Evolutionary conservation across 1,139 yeast species (phyloP).

Genomic region (Zygosaccharomyces sapae): DNA sequence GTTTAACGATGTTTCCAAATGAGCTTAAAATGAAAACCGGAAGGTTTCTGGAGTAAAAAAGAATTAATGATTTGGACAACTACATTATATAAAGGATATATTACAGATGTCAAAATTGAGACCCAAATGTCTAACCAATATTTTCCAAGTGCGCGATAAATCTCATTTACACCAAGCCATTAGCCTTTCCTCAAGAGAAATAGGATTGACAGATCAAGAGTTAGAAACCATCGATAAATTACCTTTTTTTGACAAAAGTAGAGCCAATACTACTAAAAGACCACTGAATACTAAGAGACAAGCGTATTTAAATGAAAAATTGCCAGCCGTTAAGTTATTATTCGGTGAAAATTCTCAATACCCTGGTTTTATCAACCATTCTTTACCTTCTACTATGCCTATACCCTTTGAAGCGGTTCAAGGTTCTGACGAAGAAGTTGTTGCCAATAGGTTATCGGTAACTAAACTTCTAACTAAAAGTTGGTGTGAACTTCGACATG

Average conservation of each 20-base stretch:
- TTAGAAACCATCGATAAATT: conserved; percentile 9
- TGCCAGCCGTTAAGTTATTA: conserved; percentile 11
- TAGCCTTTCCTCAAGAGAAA: neutral
- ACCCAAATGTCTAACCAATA: neutral
- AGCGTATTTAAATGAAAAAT: conserved; percentile 16
- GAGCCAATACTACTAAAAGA: neutral
- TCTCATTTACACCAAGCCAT: neutral
- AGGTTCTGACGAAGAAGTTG: conserved; percentile 8
- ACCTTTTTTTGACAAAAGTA: conserved; percentile 8
- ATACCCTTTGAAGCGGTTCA: conserved; percentile 22
- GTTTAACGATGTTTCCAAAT: no score
- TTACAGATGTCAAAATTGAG: neutral
- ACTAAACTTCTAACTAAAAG: conserved; percentile 45
- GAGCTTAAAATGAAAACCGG: no score
- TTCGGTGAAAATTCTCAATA: conserved; percentile 13
- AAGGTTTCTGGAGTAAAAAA: no score
- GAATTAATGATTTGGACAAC: no score
- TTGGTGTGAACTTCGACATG: conserved; percentile 52
- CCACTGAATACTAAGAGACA: conserved; percentile 13
- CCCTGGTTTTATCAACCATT: conserved; percentile 14
- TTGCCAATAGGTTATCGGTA: conserved; percentile 35
- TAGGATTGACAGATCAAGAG: conserved; percentile 11
- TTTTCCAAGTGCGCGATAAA: neutral
- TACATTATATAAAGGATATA: conserved; percentile 20
- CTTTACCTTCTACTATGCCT: conserved; percentile 15